Evolutionary conservation across 148 eudicot genomes (phyloP).

Genomic region (Linanthus parryae): DNA sequence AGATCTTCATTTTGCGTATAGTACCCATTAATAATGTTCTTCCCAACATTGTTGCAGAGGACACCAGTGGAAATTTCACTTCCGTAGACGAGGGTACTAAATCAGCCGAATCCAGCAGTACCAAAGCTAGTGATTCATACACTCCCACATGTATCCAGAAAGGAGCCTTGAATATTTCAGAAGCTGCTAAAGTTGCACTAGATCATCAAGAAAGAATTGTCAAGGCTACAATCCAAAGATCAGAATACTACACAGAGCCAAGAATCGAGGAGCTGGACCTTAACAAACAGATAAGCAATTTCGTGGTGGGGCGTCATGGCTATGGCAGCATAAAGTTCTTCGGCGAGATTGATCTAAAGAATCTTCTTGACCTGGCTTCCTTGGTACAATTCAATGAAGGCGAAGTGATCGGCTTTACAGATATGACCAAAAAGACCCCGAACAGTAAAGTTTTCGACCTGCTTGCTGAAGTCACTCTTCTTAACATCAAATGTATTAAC

Average conservation of each 20-base stretch:
- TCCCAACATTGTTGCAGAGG: no score
- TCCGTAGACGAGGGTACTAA: no score
- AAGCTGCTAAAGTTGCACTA: no score
- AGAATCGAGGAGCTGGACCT: constrained; percentile 43
- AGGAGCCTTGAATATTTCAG: no score
- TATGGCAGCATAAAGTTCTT: constrained; percentile 60
- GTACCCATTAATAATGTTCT: no score
- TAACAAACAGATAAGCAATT: constrained; percentile 50
- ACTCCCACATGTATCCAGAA: no score
- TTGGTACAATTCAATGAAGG: constrained; percentile 36
- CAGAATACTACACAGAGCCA: constrained; percentile 55
- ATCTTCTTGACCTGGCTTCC: constrained; percentile 51
- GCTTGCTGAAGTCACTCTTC: constrained; percentile 64
- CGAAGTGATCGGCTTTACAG: constrained; percentile 49
- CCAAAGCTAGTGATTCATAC: no score
- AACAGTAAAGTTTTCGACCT: constrained; percentile 67
- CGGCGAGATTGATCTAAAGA: constrained; percentile 52
- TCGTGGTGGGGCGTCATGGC: constrained; percentile 58
- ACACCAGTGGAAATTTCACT: no score
- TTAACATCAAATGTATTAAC: constrained; percentile 44
- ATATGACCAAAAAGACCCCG: constrained; percentile 45
- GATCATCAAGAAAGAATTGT: no score
- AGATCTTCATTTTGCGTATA: no score
- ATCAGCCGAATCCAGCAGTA: no score
- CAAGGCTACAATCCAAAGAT: no score